These are phyloP conservation scores for Hypoxylon sp. DNA, from an alignment of 2,329 filamentous ascomycete genomes.

Conservation along the genomic window DNA sequence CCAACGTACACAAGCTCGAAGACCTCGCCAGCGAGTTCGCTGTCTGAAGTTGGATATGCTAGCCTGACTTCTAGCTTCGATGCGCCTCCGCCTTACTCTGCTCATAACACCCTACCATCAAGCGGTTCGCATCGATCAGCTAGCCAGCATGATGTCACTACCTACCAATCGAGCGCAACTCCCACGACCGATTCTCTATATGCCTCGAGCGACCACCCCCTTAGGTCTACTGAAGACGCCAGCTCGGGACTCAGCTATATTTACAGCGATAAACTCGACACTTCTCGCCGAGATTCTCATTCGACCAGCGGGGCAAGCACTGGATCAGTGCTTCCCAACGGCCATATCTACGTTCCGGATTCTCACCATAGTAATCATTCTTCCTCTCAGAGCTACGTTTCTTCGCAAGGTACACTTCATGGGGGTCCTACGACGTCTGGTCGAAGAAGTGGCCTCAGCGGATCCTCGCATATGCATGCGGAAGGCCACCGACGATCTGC, in stretches of 20 bases:
- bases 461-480: conserved; percentile 49
- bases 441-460: conserved; percentile 42
- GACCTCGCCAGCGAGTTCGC: conserved; percentile 43
- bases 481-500: conserved; percentile 53
- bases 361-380: conserved; percentile 45
- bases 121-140: conserved; percentile 41
- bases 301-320: conserved; percentile 46
- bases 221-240: conserved; percentile 47
- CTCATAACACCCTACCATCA: conserved; percentile 38
- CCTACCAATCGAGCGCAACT: conserved; percentile 38
- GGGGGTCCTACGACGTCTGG: conserved; percentile 41
- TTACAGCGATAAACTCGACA: conserved; percentile 50
- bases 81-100: conserved; percentile 43
- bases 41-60: conserved; percentile 52
- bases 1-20: conserved; percentile 48
- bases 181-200: conserved; percentile 45
- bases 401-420: conserved; percentile 37
- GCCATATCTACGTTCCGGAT: conserved; percentile 55
- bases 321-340: conserved; percentile 53
- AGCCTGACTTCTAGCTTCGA: conserved; percentile 49
- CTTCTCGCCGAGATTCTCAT: conserved; percentile 47
- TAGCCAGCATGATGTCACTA: conserved; percentile 38
- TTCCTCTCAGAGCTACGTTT: conserved; percentile 43
- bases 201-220: conserved; percentile 38
- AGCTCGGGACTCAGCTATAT: conserved; percentile 49